Evolutionary conservation across 148 eudicot genomes (phyloP), one percentile per base, ranked within the genome.

Genomic region (Mesembryanthemum crystallinum): DNA sequence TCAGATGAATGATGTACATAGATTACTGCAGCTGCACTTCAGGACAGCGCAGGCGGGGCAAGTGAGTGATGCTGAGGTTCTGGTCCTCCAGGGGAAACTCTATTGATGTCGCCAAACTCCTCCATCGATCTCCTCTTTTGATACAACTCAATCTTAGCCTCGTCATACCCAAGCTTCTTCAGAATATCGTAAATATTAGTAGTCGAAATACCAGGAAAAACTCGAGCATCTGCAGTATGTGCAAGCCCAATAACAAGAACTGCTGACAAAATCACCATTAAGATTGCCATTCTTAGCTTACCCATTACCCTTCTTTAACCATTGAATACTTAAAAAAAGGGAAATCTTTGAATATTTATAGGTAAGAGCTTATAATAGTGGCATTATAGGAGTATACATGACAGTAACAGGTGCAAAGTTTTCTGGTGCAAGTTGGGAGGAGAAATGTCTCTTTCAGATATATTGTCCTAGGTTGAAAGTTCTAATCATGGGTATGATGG

Each of bases 1-100:
- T 45, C 49, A 45, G 49, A 45, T 45, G 49, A 8, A 10, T 45
- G 14, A 2, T 45, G 5, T 45, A 23, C 27, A 59, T 9, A 21
- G 13, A 59, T 59, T 25, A 20, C n/a, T 30, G 20, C 17, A 14
- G 30, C 28, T 17, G n/a, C 39, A n/a, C 60, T 27, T 67, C 10
- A 67, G 71, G 28, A 11, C 32, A 67, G 18, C 5, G 21, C 5
- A 30, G 49, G 25, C 0, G 33, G 78, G 0, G 7, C 49, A 14
- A 72, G 20, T 52, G 25, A 18, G 57, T 75, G 82, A 63, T 80
- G 82, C 45, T 75, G 82, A 52, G 66, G 33, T 30, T 69, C 75
- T 8, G 76, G 82, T 5, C 83, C 79, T 29, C 76, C 59, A 6
- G 83, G 79, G n/a, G 76, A 29, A 42, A 32, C 52, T 57, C 72